Evolutionary conservation across 2,329 filamentous ascomycete genomes (phyloP).

Genomic region (Xylaria sp.): DNA sequence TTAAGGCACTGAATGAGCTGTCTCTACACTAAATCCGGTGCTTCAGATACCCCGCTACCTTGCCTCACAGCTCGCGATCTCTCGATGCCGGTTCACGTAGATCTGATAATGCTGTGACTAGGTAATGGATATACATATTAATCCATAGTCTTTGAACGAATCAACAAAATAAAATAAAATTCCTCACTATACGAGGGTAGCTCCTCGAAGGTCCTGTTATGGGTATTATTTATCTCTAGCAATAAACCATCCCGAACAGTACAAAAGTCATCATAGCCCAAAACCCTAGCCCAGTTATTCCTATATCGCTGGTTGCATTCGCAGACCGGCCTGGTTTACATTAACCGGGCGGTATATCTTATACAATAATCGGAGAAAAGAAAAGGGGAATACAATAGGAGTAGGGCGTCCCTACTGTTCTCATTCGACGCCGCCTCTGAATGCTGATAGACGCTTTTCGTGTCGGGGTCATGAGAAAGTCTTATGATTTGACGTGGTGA

Average conservation of each 20-base stretch:
- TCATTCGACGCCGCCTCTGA: slow-evolving; percentile 31
- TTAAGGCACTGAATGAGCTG: background rate
- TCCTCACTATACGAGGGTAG: too few relatives aligned
- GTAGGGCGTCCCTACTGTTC: slow-evolving; percentile 22
- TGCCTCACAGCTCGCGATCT: slow-evolving; percentile 3
- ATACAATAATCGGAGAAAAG: slow-evolving; percentile 30
- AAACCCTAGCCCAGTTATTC: slow-evolving; percentile 21
- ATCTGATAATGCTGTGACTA: background rate
- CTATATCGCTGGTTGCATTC: slow-evolving; percentile 24
- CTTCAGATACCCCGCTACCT: background rate
- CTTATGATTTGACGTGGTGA: slow-evolving; percentile 17
- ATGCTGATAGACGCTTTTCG: slow-evolving; percentile 33
- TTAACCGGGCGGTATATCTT: slow-evolving; percentile 27
- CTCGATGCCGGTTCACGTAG: too few relatives aligned
- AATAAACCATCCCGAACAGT: slow-evolving; percentile 19
- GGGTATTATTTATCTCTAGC: slow-evolving; percentile 17
- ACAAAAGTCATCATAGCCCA: slow-evolving; percentile 23
- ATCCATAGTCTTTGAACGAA: too few relatives aligned
- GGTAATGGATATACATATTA: too few relatives aligned
- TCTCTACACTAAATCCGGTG: background rate
- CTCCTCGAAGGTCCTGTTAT: background rate
- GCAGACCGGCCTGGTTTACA: slow-evolving; percentile 9
- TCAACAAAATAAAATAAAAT: too few relatives aligned
- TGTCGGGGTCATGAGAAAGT: slow-evolving; percentile 25
- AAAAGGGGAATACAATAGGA: slow-evolving; percentile 15